These are phyloP conservation scores for Tuctoria greenei DNA, from an alignment of 176 grass and related monocot genomes.

Conservation along the genomic window DNA sequence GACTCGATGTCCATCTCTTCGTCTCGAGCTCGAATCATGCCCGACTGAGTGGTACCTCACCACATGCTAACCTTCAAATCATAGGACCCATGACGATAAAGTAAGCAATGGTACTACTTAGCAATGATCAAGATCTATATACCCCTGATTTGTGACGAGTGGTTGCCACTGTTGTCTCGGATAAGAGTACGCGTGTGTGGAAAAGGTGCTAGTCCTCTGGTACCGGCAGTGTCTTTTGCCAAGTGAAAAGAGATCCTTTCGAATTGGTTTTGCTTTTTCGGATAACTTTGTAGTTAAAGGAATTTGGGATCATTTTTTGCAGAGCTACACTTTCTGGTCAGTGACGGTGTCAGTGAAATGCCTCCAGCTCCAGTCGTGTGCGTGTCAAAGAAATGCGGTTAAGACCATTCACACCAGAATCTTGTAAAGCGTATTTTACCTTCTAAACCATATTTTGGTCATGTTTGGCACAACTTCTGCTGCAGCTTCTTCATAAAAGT, in stretches of 20 bases:
- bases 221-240: not conserved
- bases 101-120: not conserved
- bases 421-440: too few relatives aligned
- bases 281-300: not conserved
- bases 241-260: not conserved
- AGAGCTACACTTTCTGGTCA: not conserved
- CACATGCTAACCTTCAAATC: constrained; percentile 5
- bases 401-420: too few relatives aligned
- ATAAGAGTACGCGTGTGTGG: not conserved
- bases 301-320: not conserved
- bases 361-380: not conserved
- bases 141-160: not conserved
- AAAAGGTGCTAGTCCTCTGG: not conserved
- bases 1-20: not conserved
- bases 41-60: not conserved
- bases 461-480: too few relatives aligned
- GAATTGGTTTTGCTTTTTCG: not conserved
- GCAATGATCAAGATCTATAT: not conserved
- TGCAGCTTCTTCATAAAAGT: too few relatives aligned
- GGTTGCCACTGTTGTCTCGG: not conserved
- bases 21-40: not conserved
- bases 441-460: too few relatives aligned
- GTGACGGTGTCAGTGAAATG: not conserved
- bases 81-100: not conserved
- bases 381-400: constrained; percentile 20